These are phyloP conservation scores for Jaenimonas drosophilae DNA, from an alignment of 208 protist species.

Conservation along the genomic window DNA sequence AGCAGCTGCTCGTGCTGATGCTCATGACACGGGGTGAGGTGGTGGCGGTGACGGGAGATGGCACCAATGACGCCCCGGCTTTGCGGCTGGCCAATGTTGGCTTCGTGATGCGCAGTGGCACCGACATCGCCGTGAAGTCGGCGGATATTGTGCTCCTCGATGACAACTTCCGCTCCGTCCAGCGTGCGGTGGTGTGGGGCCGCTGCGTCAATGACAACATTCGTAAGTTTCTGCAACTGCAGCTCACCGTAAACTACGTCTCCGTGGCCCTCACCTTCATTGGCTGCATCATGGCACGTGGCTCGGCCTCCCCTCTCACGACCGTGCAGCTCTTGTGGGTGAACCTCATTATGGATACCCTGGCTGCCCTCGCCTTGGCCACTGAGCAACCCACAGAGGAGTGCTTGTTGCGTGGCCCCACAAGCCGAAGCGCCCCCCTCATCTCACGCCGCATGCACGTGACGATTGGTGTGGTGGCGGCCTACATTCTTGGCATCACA, in stretches of 20 bases:
- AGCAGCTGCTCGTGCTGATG: slow-evolving; percentile 82
- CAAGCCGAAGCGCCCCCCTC: slow-evolving; percentile 68
- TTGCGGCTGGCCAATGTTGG: slow-evolving; percentile 95
- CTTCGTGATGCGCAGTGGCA: slow-evolving; percentile 96
- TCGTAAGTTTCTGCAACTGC: slow-evolving; percentile 97
- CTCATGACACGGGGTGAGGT: slow-evolving; percentile 71
- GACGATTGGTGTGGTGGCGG: slow-evolving; percentile 43
- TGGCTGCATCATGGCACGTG: slow-evolving; percentile 65
- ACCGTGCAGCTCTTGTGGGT: slow-evolving; percentile 98
- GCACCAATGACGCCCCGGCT: slow-evolving; percentile 96
- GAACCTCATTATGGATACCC: slow-evolving; percentile 99
- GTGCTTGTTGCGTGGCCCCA: slow-evolving; percentile 49
- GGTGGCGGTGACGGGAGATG: slow-evolving; percentile 92
- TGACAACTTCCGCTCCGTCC: slow-evolving; percentile 98
- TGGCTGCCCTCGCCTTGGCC: slow-evolving; percentile 95
- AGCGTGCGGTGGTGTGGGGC: slow-evolving; percentile 91
- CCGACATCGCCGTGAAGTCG: slow-evolving; percentile 93
- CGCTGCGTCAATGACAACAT: slow-evolving; percentile 88
- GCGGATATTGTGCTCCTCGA: slow-evolving; percentile 94
- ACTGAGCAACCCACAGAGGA: slow-evolving; percentile 92
- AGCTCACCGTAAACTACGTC: slow-evolving; percentile 97
- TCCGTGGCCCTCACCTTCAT: slow-evolving; percentile 92
- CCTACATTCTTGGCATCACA: slow-evolving; percentile 58
- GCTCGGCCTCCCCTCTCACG: slow-evolving; percentile 68
- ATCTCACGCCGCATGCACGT: slow-evolving; percentile 80